Evolutionary conservation across 139 green algal species (phyloP).

Genomic region (Trebouxia sp.): DNA sequence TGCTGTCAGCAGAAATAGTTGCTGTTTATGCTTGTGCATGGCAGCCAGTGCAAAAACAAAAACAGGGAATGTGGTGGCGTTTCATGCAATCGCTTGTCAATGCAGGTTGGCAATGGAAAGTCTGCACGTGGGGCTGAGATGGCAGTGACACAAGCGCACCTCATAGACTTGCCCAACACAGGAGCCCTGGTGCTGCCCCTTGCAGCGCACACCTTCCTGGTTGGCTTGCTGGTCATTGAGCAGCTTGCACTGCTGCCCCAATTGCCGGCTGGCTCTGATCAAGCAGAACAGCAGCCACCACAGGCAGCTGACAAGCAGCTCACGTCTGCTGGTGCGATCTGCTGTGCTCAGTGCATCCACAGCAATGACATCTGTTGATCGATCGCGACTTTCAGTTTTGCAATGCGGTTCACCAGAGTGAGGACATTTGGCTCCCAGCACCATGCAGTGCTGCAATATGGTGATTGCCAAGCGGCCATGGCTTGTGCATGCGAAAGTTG

Average conservation of each 20-base stretch:
- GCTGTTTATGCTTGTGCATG: not conserved
- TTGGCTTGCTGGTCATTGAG: constrained; percentile 9
- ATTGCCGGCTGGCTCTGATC: not conserved
- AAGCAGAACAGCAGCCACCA: not conserved
- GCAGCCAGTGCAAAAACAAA: not conserved
- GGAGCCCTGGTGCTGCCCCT: constrained; percentile 11
- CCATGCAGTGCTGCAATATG: too few relatives aligned
- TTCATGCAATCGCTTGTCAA: not conserved
- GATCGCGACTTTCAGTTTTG: too few relatives aligned
- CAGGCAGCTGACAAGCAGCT: not conserved
- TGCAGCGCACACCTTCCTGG: constrained; percentile 7
- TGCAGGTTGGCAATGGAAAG: not conserved
- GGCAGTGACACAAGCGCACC: not conserved
- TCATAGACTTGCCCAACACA: constrained; percentile 13
- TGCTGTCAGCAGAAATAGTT: too few relatives aligned
- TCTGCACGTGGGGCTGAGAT: not conserved
- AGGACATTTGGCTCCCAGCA: too few relatives aligned
- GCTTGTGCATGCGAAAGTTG: too few relatives aligned
- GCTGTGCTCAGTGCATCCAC: too few relatives aligned
- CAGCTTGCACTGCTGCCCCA: not conserved
- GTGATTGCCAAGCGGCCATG: too few relatives aligned
- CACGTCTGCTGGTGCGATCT: too few relatives aligned
- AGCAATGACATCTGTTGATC: too few relatives aligned
- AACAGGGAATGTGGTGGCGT: not conserved
- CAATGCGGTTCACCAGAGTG: too few relatives aligned